These are phyloP conservation scores for Athelia sp. DNA, from an alignment of 1,284 basidiomycete genomes.

Conservation along the genomic window DNA sequence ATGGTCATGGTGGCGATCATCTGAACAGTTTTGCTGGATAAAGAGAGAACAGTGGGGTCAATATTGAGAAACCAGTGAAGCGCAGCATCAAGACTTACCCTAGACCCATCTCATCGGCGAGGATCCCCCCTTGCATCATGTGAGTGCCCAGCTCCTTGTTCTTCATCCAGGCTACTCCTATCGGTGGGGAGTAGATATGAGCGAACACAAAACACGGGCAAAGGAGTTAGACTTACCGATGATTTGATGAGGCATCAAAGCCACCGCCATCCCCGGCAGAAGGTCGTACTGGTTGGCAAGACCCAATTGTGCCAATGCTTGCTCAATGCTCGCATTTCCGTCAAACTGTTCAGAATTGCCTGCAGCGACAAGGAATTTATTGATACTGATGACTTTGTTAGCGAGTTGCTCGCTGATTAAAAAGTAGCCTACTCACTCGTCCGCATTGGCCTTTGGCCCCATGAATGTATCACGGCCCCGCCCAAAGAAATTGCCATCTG, in stretches of 20 bases:
- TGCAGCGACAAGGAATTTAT: conserved; percentile 48
- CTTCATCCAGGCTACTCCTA: conserved; percentile 61
- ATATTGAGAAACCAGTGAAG: not conserved
- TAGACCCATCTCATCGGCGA: conserved; percentile 72
- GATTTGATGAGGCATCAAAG: conserved; percentile 60
- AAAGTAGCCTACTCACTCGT: conserved; percentile 35
- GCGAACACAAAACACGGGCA: no score
- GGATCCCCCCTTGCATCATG: conserved; percentile 48
- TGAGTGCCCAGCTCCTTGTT: conserved; percentile 41
- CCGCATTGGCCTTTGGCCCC: conserved; percentile 39
- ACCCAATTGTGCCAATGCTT: conserved; percentile 39
- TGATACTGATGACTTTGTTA: conserved; percentile 22
- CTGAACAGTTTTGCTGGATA: conserved; percentile 35
- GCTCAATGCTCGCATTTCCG: conserved; percentile 46
- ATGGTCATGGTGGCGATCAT: conserved; percentile 44
- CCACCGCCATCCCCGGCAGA: conserved; percentile 48
- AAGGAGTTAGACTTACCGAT: conserved; percentile 23
- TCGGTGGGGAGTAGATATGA: not conserved
- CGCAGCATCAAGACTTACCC: conserved; percentile 36
- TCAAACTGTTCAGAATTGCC: conserved; percentile 54
- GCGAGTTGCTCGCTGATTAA: not conserved
- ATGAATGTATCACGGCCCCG: conserved; percentile 38
- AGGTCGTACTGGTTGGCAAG: conserved; percentile 34
- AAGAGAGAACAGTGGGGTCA: not conserved
- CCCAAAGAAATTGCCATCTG: conserved; percentile 39